phyloP scores from a whole-genome alignment of 164 flowering plant species.

The Magnolia officinalis region DNA sequence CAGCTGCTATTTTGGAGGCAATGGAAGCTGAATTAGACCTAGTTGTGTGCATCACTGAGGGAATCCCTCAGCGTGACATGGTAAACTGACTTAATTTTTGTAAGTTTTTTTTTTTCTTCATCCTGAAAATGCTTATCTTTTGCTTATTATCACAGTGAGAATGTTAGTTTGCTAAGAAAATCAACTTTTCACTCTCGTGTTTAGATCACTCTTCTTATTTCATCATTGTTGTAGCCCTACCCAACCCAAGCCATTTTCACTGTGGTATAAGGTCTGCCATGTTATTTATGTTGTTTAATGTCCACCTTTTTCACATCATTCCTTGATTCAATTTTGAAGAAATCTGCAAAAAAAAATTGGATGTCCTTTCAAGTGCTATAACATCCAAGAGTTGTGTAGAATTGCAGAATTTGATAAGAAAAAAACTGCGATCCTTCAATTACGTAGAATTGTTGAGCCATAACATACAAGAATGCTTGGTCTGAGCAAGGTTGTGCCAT shows the following conservation, averaged over 20 bases:
- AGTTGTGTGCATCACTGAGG: conserved; percentile 96
- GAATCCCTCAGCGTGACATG: conserved; percentile 99
- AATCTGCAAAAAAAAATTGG: neutral
- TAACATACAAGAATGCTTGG: neutral
- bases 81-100: conserved; percentile 27
- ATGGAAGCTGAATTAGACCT: conserved; percentile 96
- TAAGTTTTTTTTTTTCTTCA: neutral
- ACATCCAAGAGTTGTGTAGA: neutral
- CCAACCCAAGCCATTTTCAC: neutral
- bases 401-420: neutral
- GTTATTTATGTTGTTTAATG: neutral
- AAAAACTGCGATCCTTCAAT: neutral
- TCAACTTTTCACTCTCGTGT: neutral
- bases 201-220: neutral
- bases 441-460: neutral
- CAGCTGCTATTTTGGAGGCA: conserved; percentile 93
- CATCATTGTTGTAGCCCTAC: neutral
- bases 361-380: neutral
- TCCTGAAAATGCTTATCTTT: neutral
- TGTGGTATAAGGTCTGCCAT: neutral
- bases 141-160: too few species aligned
- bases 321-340: neutral
- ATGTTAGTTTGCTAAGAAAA: too few species aligned
- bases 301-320: neutral
- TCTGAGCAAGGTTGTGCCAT: neutral